A percentile compares a stretch with the other conserved stretches of the same genome.
Conservation (phyloP, 1,284 basidiomycete species). For the Trametes hirsuta region DNA sequence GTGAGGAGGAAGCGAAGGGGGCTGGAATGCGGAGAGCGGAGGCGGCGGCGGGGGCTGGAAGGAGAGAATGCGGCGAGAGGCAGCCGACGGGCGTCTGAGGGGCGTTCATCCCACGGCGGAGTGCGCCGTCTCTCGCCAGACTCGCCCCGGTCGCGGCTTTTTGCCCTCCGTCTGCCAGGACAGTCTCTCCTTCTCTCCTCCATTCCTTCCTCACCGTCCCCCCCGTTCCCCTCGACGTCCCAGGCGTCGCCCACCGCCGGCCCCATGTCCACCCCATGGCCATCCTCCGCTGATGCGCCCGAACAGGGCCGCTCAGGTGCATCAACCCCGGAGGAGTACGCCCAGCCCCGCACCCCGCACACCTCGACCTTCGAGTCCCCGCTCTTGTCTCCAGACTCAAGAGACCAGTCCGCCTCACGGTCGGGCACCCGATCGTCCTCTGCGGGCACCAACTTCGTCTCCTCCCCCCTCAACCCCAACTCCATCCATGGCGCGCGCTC, state of each 20-base stretch:
- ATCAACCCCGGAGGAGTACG: conserved; percentile 29
- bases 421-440: conserved; percentile 35
- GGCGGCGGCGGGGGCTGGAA: not conserved
- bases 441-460: conserved; percentile 40
- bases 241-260: conserved; percentile 9
- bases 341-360: conserved; percentile 31
- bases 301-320: conserved; percentile 26
- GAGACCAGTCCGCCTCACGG: conserved; percentile 23
- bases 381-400: conserved; percentile 30
- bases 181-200: conserved; percentile 13
- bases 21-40: not conserved
- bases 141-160: conserved; percentile 2
- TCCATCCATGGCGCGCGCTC: conserved; percentile 30
- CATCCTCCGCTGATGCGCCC: conserved; percentile 25
- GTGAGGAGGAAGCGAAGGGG: not conserved
- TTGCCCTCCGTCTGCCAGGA: not conserved
- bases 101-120: conserved; percentile 3
- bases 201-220: conserved; percentile 12
- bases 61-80: conserved; percentile 6
- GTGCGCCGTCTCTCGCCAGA: not conserved
- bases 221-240: conserved; percentile 4
- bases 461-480: conserved; percentile 55
- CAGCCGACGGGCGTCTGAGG: conserved; percentile 6
- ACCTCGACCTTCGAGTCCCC: conserved; percentile 35
- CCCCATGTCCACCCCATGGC: conserved; percentile 33